These are phyloP conservation scores for Zygoascus meyerae DNA, from an alignment of 1,139 yeast genomes.

Conservation along the genomic window DNA sequence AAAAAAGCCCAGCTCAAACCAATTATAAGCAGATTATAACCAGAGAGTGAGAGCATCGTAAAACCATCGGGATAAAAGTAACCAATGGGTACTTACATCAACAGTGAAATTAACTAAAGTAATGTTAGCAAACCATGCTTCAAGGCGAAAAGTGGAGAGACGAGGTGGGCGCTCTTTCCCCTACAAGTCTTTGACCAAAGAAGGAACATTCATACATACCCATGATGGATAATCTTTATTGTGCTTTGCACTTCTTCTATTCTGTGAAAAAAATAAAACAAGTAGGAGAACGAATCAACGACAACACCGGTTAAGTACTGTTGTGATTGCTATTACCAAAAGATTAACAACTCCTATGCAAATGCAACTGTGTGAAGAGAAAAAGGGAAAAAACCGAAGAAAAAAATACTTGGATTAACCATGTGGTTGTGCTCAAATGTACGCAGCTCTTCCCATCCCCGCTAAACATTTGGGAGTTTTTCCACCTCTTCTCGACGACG, in stretches of 20 bases:
- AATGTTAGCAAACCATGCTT: conserved; percentile 4
- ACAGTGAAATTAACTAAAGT: conserved; percentile 35
- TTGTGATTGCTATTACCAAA: background rate
- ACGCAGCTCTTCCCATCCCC: conserved; percentile 4
- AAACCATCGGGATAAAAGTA: too few species aligned
- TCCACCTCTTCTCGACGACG: too few species aligned
- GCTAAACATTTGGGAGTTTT: too few species aligned
- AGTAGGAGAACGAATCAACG: conserved; percentile 1
- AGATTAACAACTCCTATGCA: conserved; percentile 1
- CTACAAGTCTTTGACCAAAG: background rate
- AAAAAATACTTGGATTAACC: background rate
- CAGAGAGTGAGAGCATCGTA: too few species aligned
- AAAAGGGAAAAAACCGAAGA: background rate
- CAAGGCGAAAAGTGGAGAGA: background rate
- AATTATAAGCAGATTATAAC: too few species aligned
- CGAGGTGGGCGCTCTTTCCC: background rate
- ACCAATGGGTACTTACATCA: conserved; percentile 25
- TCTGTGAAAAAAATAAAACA: conserved; percentile 8
- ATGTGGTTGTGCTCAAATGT: background rate
- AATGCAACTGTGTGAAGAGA: background rate
- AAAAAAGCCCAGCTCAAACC: too few species aligned
- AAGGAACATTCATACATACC: conserved; percentile 22
- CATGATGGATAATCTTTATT: conserved; percentile 26
- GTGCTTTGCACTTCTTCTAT: conserved; percentile 15
- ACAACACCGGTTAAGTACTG: background rate